A percentile compares a stretch with the other conserved stretches of the same genome.
Conservation (phyloP, 768 basidiomycete genomes). For the Tylopilus vinaceipallidus region DNA sequence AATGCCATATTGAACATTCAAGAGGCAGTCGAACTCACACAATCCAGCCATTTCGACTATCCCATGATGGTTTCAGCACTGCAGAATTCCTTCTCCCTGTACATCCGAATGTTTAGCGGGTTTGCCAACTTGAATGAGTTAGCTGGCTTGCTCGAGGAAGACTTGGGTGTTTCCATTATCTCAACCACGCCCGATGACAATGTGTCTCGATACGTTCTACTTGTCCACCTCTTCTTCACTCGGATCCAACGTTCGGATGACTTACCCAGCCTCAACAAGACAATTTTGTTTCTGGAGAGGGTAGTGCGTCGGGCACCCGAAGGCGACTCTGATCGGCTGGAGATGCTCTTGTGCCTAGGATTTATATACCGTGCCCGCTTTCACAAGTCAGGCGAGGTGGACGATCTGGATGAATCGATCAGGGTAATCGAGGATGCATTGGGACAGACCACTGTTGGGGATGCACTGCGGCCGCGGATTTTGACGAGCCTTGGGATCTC, state of each 20-base stretch:
- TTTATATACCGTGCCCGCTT: too few species aligned
- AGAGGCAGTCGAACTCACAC: background rate
- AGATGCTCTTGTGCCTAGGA: too few species aligned
- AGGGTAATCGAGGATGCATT: too few species aligned
- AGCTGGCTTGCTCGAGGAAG: background rate
- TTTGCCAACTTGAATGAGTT: background rate
- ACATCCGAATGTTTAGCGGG: background rate
- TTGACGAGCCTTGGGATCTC: too few species aligned
- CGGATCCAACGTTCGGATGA: background rate
- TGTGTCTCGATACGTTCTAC: background rate
- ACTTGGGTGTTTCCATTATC: too few species aligned
- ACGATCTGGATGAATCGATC: too few species aligned
- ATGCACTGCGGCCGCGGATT: background rate
- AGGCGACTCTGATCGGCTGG: too few species aligned
- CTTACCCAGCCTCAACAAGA: background rate
- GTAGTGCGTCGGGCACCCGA: background rate
- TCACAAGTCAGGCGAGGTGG: too few species aligned
- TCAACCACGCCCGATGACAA: background rate
- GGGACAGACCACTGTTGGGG: background rate
- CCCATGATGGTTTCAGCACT: background rate
- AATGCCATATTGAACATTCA: background rate
- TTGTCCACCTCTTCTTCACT: background rate
- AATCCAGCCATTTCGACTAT: background rate
- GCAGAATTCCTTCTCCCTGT: background rate
- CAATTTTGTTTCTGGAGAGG: background rate